phyloP scores from a whole-genome alignment of 495 filamentous ascomycete species.

The Aspergillus nanangensis region DNA sequence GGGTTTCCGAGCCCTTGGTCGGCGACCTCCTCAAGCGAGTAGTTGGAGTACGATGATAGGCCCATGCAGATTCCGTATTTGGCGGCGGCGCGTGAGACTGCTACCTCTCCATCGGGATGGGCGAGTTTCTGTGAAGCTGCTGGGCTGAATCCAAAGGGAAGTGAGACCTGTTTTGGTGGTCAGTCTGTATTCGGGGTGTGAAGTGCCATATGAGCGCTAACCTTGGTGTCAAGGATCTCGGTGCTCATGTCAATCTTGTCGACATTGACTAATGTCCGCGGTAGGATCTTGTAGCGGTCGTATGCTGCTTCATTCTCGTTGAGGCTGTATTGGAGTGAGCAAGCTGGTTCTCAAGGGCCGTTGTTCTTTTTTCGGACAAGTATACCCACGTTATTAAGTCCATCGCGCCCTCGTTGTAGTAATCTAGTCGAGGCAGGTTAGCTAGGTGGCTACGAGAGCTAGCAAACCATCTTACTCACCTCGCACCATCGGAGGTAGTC shows the following conservation, averaged over 20 bases:
- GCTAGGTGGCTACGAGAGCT: too few relatives aligned
- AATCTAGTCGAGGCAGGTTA: too few relatives aligned
- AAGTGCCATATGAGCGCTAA: not conserved
- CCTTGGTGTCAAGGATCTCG: slow-evolving; percentile 38
- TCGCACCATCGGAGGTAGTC: slow-evolving; percentile 23
- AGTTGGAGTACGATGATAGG: slow-evolving; percentile 50
- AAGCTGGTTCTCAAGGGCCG: not conserved
- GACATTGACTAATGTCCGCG: slow-evolving; percentile 52
- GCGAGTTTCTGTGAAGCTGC: slow-evolving; percentile 85
- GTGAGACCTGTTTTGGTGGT: slow-evolving; percentile 60
- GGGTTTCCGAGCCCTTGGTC: slow-evolving; percentile 34
- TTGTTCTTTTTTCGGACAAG: not conserved
- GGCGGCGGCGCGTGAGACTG: slow-evolving; percentile 71
- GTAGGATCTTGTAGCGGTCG: slow-evolving; percentile 49
- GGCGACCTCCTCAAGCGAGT: slow-evolving; percentile 47
- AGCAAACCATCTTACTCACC: slow-evolving; percentile 9
- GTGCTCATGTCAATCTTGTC: slow-evolving; percentile 44
- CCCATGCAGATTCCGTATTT: slow-evolving; percentile 65
- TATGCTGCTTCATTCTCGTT: slow-evolving; percentile 52
- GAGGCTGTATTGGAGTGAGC: slow-evolving; percentile 35
- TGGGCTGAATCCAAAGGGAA: slow-evolving; percentile 85
- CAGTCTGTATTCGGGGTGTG: too few relatives aligned
- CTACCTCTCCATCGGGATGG: slow-evolving; percentile 77
- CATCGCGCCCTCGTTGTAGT: slow-evolving; percentile 48
- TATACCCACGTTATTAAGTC: slow-evolving; percentile 28